Conservation (phyloP, 331 rosid genomes). For the Quercus lobata region DNA sequence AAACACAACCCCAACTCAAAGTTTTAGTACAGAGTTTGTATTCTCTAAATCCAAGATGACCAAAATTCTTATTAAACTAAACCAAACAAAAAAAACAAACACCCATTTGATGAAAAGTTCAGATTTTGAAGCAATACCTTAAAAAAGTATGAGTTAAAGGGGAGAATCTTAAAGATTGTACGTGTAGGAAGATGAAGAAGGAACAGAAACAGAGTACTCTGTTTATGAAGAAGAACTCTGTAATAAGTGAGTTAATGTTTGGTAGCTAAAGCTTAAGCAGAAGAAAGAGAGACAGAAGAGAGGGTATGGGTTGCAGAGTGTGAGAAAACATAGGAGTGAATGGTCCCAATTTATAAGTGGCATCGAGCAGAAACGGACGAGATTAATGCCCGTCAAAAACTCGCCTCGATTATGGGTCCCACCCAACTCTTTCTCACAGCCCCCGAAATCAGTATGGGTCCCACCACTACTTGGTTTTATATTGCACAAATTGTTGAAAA, state of each 20-base stretch:
- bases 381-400: slow-evolving; percentile 10
- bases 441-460: neutral
- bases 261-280: neutral
- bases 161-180: neutral
- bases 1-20: neutral
- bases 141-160: neutral
- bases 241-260: too few relatives aligned
- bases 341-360: slow-evolving; percentile 48
- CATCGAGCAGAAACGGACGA: slow-evolving; percentile 25
- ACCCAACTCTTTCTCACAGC: neutral
- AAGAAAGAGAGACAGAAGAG: neutral
- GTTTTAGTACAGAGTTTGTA: neutral
- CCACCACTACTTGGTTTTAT: slow-evolving; percentile 15
- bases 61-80: neutral
- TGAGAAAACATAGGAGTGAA: slow-evolving; percentile 23
- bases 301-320: slow-evolving; percentile 27
- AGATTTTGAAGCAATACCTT: slow-evolving; percentile 6
- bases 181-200: neutral
- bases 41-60: neutral
- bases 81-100: neutral
- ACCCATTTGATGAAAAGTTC: neutral
- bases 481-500: neutral
- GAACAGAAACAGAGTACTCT: slow-evolving; percentile 20
- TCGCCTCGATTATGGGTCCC: slow-evolving; percentile 32
- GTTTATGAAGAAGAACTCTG: neutral